Conservation (phyloP, 1,284 basidiomycete genomes). For the Cystobasidiaceae sp. region DNA sequence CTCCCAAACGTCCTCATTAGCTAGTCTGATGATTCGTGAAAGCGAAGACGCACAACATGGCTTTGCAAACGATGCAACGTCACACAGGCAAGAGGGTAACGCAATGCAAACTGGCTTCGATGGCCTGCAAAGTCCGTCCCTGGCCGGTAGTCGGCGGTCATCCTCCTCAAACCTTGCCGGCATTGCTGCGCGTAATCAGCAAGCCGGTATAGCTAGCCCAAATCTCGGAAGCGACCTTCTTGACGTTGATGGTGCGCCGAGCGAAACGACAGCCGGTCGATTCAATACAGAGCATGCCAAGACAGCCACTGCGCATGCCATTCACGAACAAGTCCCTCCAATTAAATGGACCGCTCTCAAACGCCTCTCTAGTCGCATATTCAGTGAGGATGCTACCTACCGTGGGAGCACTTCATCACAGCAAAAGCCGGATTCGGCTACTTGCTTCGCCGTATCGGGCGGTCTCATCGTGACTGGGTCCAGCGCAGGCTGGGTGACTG, state of each 20-base stretch:
- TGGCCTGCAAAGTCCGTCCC: background rate
- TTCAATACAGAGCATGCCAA: no score
- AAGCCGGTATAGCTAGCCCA: no score
- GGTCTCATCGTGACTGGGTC: conserved; percentile 88
- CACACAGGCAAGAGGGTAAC: conserved; percentile 32
- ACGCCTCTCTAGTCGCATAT: conserved; percentile 5
- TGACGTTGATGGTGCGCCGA: no score
- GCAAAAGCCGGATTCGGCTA: conserved; percentile 57
- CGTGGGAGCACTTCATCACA: background rate
- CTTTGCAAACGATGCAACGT: conserved; percentile 34
- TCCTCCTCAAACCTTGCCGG: background rate
- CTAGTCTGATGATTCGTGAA: conserved; percentile 28
- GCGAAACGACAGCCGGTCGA: no score
- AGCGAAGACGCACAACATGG: conserved; percentile 18
- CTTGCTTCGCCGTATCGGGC: conserved; percentile 68
- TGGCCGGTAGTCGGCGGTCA: conserved; percentile 5
- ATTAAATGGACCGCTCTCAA: conserved; percentile 22
- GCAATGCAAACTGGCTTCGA: conserved; percentile 21
- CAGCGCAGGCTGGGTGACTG: conserved; percentile 66
- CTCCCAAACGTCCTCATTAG: conserved; percentile 35
- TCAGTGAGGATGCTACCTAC: background rate
- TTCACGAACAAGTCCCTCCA: conserved; percentile 1
- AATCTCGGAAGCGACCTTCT: no score
- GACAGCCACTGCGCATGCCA: background rate
- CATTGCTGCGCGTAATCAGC: no score